Percentiles rank a stretch among this genome's conserved stretches.
These are phyloP conservation scores for Exutisphaerella laricina DNA, from an alignment of 2,329 filamentous ascomycete species.

Conservation along the genomic window DNA sequence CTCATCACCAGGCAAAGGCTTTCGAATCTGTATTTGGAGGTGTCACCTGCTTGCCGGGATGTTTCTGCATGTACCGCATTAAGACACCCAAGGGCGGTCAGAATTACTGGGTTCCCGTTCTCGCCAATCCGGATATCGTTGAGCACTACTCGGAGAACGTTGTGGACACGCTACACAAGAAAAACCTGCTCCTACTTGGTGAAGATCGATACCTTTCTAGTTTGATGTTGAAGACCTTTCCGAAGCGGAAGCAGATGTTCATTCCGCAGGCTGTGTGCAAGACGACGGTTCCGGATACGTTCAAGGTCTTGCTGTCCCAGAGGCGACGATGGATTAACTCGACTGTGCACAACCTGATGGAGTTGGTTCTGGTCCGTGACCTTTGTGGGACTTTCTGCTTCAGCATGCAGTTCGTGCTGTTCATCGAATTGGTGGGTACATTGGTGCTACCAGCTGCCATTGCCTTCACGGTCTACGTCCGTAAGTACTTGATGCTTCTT, in stretches of 20 bases:
- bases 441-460: conserved; percentile 94
- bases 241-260: conserved; percentile 98
- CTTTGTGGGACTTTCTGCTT: conserved; percentile 99
- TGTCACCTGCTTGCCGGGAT: conserved; percentile 96
- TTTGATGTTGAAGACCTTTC: conserved; percentile 97
- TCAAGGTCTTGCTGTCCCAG: conserved; percentile 88
- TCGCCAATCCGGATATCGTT: conserved; percentile 96
- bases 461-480: conserved; percentile 92
- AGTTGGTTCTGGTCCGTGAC: conserved; percentile 89
- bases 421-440: conserved; percentile 90
- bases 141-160: conserved; percentile 99
- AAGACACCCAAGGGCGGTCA: conserved; percentile 97
- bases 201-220: conserved; percentile 95
- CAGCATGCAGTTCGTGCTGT: conserved; percentile 98
- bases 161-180: conserved; percentile 96
- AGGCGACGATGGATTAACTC: conserved; percentile 99
- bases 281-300: conserved; percentile 89
- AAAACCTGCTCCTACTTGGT: conserved; percentile 85
- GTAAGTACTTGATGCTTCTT: conserved; percentile 50
- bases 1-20: conserved; percentile 91
- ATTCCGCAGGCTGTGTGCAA: conserved; percentile 99
- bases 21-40: conserved; percentile 98
- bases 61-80: conserved; percentile 99
- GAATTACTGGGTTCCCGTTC: conserved; percentile 99
- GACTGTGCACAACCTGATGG: conserved; percentile 97